phyloP scores from a whole-genome alignment of 78 protist species.

The Blattamonas nauphoetae region DNA sequence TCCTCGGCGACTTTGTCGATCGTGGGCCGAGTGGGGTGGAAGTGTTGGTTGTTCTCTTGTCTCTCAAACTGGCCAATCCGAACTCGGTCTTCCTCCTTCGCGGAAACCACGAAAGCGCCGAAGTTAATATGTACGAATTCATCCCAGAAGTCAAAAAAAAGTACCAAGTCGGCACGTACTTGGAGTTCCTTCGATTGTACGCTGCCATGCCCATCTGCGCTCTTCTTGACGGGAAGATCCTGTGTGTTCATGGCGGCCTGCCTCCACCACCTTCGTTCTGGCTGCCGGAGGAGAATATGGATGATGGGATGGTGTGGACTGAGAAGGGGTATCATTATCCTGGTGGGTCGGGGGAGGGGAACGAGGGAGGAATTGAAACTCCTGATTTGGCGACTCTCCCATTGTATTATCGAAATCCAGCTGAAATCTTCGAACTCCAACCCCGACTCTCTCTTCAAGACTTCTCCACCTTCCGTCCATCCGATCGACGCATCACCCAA shows the following conservation, averaged over 20 bases:
- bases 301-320: too few species aligned
- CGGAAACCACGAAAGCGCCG: not conserved
- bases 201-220: conserved; percentile 28
- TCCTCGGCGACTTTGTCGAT: not conserved
- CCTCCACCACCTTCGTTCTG: too few species aligned
- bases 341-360: too few species aligned
- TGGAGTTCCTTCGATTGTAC: not conserved
- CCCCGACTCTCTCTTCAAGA: too few species aligned
- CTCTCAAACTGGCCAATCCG: not conserved
- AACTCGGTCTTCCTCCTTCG: not conserved
- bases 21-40: not conserved
- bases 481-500: too few species aligned
- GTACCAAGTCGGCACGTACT: not conserved
- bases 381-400: too few species aligned
- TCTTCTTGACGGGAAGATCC: not conserved
- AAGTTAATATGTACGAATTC: conserved; percentile 38
- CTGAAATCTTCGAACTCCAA: too few species aligned
- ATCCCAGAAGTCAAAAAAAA: conserved; percentile 21
- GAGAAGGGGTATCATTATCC: too few species aligned
- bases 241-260: conserved; percentile 26
- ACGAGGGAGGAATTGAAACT: too few species aligned
- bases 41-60: not conserved
- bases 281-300: too few species aligned
- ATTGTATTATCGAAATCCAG: too few species aligned
- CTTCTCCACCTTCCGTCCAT: too few species aligned